Evolutionary conservation across 345 rosid species (phyloP).

Genomic region (Trapa bicornis): DNA sequence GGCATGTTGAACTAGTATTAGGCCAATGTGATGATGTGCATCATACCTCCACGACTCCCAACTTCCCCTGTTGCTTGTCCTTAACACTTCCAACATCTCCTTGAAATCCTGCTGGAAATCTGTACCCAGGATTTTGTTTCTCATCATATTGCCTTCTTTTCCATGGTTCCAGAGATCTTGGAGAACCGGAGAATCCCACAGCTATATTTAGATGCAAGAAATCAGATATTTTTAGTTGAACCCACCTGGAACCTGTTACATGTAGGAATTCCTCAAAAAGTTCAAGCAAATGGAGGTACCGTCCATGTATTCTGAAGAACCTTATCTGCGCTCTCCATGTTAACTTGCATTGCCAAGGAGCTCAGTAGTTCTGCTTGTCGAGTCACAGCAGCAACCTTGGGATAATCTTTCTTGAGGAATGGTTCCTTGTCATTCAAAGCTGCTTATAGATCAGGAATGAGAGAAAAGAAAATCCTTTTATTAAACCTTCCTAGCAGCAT

Average conservation of each 20-base stretch:
- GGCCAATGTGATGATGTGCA: not conserved
- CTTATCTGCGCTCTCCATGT: slow-evolving; percentile 17
- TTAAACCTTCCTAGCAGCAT: not conserved
- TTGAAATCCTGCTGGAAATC: slow-evolving; percentile 64
- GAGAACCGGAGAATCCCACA: slow-evolving; percentile 40
- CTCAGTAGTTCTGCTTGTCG: slow-evolving; percentile 92
- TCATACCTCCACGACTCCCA: slow-evolving; percentile 35
- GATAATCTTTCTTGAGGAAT: slow-evolving; percentile 76
- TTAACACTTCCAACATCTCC: slow-evolving; percentile 60
- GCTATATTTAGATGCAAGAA: not conserved
- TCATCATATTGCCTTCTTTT: slow-evolving; percentile 48
- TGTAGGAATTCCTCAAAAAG: no score
- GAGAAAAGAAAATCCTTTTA: not conserved
- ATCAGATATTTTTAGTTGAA: not conserved
- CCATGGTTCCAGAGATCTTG: slow-evolving; percentile 63
- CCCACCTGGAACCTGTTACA: no score
- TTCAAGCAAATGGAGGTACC: slow-evolving; percentile 22
- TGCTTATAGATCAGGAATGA: slow-evolving; percentile 8
- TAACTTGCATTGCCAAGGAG: slow-evolving; percentile 70
- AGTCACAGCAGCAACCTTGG: slow-evolving; percentile 66
- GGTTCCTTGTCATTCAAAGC: slow-evolving; percentile 42
- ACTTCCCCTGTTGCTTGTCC: slow-evolving; percentile 46
- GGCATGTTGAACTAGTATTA: not conserved
- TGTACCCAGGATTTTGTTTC: slow-evolving; percentile 37
- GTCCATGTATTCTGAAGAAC: slow-evolving; percentile 9